Evolutionary conservation across 805 yeast genomes (phyloP).

Genomic region (Zygoascus flipseniorum): DNA sequence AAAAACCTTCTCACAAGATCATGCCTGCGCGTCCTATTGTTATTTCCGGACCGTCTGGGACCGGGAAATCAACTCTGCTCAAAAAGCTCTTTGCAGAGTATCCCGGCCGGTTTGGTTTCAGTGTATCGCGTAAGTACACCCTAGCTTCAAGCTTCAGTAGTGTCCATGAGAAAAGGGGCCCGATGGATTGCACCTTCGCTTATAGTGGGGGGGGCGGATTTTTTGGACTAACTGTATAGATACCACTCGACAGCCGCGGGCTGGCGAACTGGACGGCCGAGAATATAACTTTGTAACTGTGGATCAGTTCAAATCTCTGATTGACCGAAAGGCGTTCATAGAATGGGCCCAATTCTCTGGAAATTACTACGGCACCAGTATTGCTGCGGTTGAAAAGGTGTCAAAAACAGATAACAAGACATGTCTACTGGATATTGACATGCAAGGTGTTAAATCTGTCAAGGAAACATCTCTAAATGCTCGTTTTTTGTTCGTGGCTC

Average conservation of each 20-base stretch:
- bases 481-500: slow-evolving; percentile 77
- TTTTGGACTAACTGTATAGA: slow-evolving; percentile 29
- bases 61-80: slow-evolving; percentile 92
- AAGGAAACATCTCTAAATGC: slow-evolving; percentile 78
- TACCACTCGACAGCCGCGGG: slow-evolving; percentile 87
- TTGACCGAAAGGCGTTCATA: slow-evolving; percentile 67
- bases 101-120: slow-evolving; percentile 87
- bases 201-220: too few species aligned
- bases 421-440: slow-evolving; percentile 93
- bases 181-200: too few species aligned
- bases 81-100: slow-evolving; percentile 83
- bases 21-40: slow-evolving; percentile 65
- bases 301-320: slow-evolving; percentile 69
- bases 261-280: slow-evolving; percentile 81
- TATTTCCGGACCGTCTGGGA: slow-evolving; percentile 89
- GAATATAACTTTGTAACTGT: slow-evolving; percentile 84
- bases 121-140: slow-evolving; percentile 53
- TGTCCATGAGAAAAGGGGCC: too few species aligned
- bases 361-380: slow-evolving; percentile 91
- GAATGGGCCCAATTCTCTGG: slow-evolving; percentile 99
- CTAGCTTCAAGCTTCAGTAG: too few species aligned
- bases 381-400: slow-evolving; percentile 75
- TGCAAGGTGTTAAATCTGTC: slow-evolving; percentile 96
- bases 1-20: too few species aligned
- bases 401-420: slow-evolving; percentile 48